Conservation (phyloP, 208 protist genomes). For the Trypanosoma grayi region DNA sequence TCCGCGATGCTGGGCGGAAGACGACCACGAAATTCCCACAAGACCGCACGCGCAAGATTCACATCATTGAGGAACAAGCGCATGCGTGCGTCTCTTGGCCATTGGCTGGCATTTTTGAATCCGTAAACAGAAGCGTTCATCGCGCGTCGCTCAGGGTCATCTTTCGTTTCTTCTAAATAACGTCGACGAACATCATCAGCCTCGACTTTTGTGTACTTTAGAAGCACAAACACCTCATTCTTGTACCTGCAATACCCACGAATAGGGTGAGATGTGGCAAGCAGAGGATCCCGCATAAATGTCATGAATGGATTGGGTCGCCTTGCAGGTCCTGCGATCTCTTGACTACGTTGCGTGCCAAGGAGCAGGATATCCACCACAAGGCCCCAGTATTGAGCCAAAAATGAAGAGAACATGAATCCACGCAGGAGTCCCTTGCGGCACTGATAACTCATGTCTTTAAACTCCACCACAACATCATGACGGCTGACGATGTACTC, state of each 20-base stretch:
- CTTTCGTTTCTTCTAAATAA: conserved; percentile 98
- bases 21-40: conserved; percentile 99
- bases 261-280: conserved; percentile 98
- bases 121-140: conserved; percentile 99
- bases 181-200: conserved; percentile 98
- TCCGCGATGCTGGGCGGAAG: conserved; percentile 97
- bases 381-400: conserved; percentile 99
- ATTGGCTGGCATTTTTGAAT: conserved; percentile 99
- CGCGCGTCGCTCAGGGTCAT: conserved; percentile 95
- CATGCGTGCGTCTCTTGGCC: conserved; percentile 99
- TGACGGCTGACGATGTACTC: conserved; percentile 99
- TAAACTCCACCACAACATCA: conserved; percentile 99
- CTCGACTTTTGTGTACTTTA: conserved; percentile 98
- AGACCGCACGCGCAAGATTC: conserved; percentile 99
- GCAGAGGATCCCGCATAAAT: conserved; percentile 92
- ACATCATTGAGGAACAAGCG: conserved; percentile 99
- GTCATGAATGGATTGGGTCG: conserved; percentile 98
- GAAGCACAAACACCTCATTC: conserved; percentile 97
- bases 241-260: conserved; percentile 98
- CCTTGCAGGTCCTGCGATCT: conserved; percentile 97
- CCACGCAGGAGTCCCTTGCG: conserved; percentile 99
- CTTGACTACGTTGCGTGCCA: conserved; percentile 96
- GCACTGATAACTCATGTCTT: conserved; percentile 99
- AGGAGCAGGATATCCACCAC: conserved; percentile 99
- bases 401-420: conserved; percentile 99